Conservation (phyloP, 768 basidiomycete species). For the Tephrocybe sp. region DNA sequence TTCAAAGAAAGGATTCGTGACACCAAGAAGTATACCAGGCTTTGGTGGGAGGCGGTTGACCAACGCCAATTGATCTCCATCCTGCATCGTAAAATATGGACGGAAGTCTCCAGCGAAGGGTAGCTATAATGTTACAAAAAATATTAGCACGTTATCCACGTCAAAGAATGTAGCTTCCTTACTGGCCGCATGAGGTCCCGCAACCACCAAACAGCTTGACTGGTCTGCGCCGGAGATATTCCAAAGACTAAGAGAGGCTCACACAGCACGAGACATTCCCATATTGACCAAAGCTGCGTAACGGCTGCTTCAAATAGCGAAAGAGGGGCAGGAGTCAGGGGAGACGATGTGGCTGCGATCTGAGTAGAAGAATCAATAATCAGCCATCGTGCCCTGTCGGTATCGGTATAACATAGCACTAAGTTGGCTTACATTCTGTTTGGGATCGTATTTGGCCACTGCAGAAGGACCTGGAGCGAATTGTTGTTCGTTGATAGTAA, state of each 20-base stretch:
- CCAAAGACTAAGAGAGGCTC: constrained; percentile 89
- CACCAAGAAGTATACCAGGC: constrained; percentile 73
- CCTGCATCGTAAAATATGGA: constrained; percentile 97
- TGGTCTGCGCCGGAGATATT: constrained; percentile 73
- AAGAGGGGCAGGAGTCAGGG: constrained; percentile 56
- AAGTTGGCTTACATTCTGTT: constrained; percentile 41
- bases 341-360: constrained; percentile 67
- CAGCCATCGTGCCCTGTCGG: background rate
- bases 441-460: constrained; percentile 49
- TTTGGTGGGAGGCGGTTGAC: constrained; percentile 83
- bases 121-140: constrained; percentile 53
- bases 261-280: constrained; percentile 91
- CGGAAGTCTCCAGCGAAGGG: constrained; percentile 83
- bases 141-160: background rate
- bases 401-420: background rate
- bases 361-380: constrained; percentile 22
- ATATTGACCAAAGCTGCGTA: constrained; percentile 76
- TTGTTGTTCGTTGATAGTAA: constrained; percentile 69
- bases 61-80: constrained; percentile 71
- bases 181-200: constrained; percentile 85
- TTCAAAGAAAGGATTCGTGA: constrained; percentile 87
- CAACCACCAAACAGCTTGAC: constrained; percentile 91
- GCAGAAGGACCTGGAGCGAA: constrained; percentile 52
- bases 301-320: constrained; percentile 62
- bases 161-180: constrained; percentile 6